These are phyloP conservation scores for Fusarium sulawesiense DNA, from an alignment of 2,329 filamentous ascomycete species.

Conservation along the genomic window DNA sequence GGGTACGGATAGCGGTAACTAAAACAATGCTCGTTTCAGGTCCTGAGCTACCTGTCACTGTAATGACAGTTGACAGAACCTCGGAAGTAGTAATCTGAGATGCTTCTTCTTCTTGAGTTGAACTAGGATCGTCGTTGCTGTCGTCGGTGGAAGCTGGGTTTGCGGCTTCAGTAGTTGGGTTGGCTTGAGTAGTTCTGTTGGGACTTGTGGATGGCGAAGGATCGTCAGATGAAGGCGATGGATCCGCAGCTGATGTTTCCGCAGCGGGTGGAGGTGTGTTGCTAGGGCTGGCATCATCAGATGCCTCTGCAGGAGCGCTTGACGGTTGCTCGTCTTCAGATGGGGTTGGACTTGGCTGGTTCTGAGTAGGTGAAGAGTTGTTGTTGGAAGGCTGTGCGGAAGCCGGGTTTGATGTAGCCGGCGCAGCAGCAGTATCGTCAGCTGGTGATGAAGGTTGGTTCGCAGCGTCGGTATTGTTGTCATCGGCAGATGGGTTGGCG, in stretches of 20 bases:
- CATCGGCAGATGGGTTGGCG: slow-evolving; percentile 24
- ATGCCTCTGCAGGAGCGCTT: slow-evolving; percentile 17
- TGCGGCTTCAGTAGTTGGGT: slow-evolving; percentile 24
- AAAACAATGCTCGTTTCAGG: slow-evolving; percentile 43
- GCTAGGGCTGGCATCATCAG: slow-evolving; percentile 17
- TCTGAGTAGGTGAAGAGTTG: slow-evolving; percentile 17
- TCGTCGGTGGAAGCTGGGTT: slow-evolving; percentile 21
- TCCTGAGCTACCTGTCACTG: slow-evolving; percentile 39
- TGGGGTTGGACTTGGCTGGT: slow-evolving; percentile 11
- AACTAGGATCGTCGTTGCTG: slow-evolving; percentile 27
- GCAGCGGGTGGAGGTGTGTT: slow-evolving; percentile 8
- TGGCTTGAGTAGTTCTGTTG: slow-evolving; percentile 12
- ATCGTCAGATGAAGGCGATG: slow-evolving; percentile 23
- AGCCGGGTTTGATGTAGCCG: slow-evolving; percentile 21
- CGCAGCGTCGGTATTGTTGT: slow-evolving; percentile 21
- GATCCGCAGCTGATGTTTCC: slow-evolving; percentile 10
- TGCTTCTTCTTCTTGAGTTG: slow-evolving; percentile 12
- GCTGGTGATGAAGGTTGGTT: slow-evolving; percentile 20
- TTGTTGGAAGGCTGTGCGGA: slow-evolving; percentile 14
- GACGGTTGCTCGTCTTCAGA: slow-evolving; percentile 7
- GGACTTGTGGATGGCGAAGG: slow-evolving; percentile 8
- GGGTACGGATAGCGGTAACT: slow-evolving; percentile 45
- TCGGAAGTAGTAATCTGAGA: slow-evolving; percentile 31
- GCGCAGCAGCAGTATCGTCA: slow-evolving; percentile 5
- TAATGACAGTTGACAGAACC: slow-evolving; percentile 41